These are phyloP conservation scores for Zymoseptoria crescenta DNA, from an alignment of 2,329 filamentous ascomycete genomes.

Conservation along the genomic window DNA sequence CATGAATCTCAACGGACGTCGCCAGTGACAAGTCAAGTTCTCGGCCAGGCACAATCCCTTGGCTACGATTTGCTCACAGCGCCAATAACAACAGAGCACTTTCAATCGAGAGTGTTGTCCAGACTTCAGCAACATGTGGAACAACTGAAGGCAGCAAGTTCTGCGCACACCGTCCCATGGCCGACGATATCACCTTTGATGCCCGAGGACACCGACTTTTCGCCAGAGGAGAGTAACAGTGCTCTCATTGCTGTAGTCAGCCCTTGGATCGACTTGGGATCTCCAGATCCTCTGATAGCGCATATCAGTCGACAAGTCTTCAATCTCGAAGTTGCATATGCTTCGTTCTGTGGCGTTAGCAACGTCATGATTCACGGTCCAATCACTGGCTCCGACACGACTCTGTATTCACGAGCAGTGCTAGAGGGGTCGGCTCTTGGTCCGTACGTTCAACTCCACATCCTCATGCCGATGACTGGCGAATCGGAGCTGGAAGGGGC, in stretches of 20 bases:
- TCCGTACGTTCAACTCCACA: conserved; percentile 67
- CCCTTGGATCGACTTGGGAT: conserved; percentile 86
- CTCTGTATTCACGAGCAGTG: conserved; percentile 77
- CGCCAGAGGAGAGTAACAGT: conserved; percentile 59
- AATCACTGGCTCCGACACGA: conserved; percentile 38
- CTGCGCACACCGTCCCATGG: conserved; percentile 31
- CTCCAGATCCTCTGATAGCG: conserved; percentile 71
- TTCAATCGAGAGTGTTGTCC: conserved; percentile 59
- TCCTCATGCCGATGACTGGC: conserved; percentile 78
- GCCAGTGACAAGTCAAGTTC: conserved; percentile 46
- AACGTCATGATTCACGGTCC: conserved; percentile 80
- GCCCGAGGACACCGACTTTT: conserved; percentile 68
- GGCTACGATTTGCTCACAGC: conserved; percentile 73
- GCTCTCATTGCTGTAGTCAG: conserved; percentile 75
- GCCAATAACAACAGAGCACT: conserved; percentile 67
- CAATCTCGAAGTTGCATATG: conserved; percentile 86
- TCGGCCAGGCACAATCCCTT: conserved; percentile 52
- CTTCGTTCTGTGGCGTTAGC: conserved; percentile 84
- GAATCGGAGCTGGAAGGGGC: conserved; percentile 53
- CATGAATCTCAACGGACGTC: conserved; percentile 55
- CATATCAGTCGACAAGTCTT: conserved; percentile 84
- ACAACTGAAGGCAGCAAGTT: conserved; percentile 36
- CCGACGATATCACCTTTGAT: conserved; percentile 57
- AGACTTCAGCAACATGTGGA: conserved; percentile 52
- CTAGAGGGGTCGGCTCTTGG: conserved; percentile 70